Percentiles rank a stretch among this genome's conserved stretches.
These are phyloP conservation scores for Tylopilus orsonianus DNA, from an alignment of 1,284 basidiomycete genomes.

Conservation along the genomic window DNA sequence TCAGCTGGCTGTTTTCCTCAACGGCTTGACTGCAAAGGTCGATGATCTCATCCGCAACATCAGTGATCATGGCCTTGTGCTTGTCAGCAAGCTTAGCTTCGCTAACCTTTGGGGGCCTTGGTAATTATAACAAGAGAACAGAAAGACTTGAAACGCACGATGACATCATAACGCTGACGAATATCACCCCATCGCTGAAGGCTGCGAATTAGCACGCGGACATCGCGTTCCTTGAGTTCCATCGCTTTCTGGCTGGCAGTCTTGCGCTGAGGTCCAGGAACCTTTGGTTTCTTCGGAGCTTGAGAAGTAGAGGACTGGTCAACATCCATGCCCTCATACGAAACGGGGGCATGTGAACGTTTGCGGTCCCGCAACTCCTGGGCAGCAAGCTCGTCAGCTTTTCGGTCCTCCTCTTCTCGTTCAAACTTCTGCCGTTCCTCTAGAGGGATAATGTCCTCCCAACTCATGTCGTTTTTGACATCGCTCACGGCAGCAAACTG, in stretches of 20 bases:
- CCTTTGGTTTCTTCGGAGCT: conserved; percentile 72
- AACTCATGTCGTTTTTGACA: conserved; percentile 96
- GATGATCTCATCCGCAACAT: conserved; percentile 92
- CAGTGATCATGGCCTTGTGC: conserved; percentile 89
- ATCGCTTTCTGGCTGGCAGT: conserved; percentile 90
- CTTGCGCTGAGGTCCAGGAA: conserved; percentile 68
- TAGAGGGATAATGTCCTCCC: conserved; percentile 98
- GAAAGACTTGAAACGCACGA: conserved; percentile 54
- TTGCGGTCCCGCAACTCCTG: conserved; percentile 76
- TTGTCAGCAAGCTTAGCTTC: conserved; percentile 96
- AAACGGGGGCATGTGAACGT: conserved; percentile 81
- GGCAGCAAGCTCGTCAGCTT: conserved; percentile 63
- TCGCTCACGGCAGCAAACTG: conserved; percentile 97
- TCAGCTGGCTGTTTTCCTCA: conserved; percentile 79
- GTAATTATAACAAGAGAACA: conserved; percentile 7
- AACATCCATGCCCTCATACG: conserved; percentile 90
- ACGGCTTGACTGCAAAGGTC: conserved; percentile 84
- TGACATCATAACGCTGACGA: conserved; percentile 89
- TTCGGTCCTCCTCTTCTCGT: conserved; percentile 76
- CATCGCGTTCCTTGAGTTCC: conserved; percentile 96
- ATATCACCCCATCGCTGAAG: conserved; percentile 99
- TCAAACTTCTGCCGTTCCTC: conserved; percentile 89
- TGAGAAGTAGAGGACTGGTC: conserved; percentile 64
- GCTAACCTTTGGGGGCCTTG: conserved; percentile 54
- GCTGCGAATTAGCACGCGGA: conserved; percentile 93